Conservation (phyloP, 2,329 filamentous ascomycete species). For the Fusarium sp. region DNA sequence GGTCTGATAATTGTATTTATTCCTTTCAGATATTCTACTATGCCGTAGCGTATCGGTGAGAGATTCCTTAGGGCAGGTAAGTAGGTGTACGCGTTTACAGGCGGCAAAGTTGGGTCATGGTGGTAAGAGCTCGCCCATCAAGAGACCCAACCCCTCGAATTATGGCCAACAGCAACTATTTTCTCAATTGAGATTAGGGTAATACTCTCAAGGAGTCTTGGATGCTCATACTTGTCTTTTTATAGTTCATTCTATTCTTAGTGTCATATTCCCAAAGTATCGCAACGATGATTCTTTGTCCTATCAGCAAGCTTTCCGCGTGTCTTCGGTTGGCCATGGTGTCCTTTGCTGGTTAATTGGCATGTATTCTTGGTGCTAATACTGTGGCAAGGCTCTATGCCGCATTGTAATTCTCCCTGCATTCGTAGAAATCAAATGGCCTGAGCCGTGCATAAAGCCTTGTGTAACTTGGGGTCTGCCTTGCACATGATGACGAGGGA, state of each 20-base stretch:
- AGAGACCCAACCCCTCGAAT: neutral
- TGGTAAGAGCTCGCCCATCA: neutral
- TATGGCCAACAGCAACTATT: neutral
- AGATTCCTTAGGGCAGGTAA: neutral
- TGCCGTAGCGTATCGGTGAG: neutral
- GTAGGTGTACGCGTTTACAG: neutral
- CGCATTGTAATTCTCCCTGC: neutral
- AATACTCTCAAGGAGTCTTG: too few species aligned
- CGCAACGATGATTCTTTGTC: neutral
- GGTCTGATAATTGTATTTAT: neutral
- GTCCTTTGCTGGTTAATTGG: neutral
- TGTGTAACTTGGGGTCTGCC: neutral
- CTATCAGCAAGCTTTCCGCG: neutral
- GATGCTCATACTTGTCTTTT: neutral
- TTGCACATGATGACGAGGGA: neutral
- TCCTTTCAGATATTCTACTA: too few species aligned
- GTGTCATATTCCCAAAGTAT: neutral
- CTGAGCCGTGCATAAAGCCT: neutral
- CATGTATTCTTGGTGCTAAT: neutral
- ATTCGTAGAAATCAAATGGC: neutral
- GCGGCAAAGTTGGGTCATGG: neutral
- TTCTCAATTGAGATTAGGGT: neutral
- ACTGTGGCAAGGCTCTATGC: neutral
- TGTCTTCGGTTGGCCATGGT: neutral
- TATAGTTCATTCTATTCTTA: neutral